Base-by-base conservation (phyloP, 1,284 basidiomycete species). In the Ustilago hordei region DNA sequence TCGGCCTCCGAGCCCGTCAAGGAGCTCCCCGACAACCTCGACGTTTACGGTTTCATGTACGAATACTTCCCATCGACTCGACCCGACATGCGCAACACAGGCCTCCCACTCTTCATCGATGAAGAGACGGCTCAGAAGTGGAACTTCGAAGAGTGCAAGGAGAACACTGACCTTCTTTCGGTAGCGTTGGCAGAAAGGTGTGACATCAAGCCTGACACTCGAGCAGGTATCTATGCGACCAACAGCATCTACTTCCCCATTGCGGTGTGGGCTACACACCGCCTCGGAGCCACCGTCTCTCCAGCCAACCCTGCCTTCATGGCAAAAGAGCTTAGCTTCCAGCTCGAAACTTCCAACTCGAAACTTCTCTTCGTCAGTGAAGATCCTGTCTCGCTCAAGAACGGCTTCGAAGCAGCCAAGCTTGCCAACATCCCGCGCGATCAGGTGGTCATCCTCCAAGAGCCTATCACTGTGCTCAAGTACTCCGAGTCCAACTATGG, bases 221-320 rank as follows among this genome's bases (percentile, higher is more conserved):
- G 65, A 43, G 75, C 78, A 8, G 64, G 64, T 50, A 50, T 81
- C 57, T 83, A 79, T 35, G 78, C 77, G 4, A 64, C 80, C 60
- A 83, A 83, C 63, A 69, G 60, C 54, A 63, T 83, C 58, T 93
- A 93, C 83, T 94, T 93, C 73, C 90, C 91, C 0, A 87, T 91
- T 9, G 88, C 88, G 2, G 87, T 93, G 12, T 94, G 93, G 93
- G 93, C 92, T 1, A 86, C 88, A 1, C 92, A 93, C 76, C 89
- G 90, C 48, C 86, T 93, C 13, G 93, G 93, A 12, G 93, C 88
- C 3, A 89, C 92, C 59, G 88, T 92, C 84, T 91, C 91, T 89
- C 90, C 88, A 19, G 90, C 90, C 1, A 94, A 94, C 80, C 92
- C 93, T 0, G 88, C 90, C 8, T 93, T 92, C 82, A 90, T 89